Evolutionary conservation across 371 early-diverging fungal species (phyloP).

Genomic region (Basidiobolus meristosporus): DNA sequence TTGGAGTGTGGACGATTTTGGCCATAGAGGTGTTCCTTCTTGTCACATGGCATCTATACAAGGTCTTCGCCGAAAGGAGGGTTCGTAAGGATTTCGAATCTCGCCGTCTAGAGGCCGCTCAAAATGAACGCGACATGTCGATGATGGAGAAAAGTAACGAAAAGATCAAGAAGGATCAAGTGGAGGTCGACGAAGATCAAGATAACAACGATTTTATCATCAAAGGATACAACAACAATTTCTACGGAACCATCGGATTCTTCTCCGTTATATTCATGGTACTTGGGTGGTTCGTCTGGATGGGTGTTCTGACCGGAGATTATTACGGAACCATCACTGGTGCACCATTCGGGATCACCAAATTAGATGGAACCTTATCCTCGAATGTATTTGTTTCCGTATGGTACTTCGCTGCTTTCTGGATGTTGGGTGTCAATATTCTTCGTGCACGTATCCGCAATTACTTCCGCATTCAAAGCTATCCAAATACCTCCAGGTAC

Average conservation of each 20-base stretch:
- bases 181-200: too few relatives aligned
- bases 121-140: too few relatives aligned
- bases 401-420: conserved; percentile 42
- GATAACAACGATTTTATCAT: conserved; percentile 15
- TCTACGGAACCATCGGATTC: conserved; percentile 26
- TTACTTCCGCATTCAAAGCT: conserved; percentile 35
- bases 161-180: too few relatives aligned
- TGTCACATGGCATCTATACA: conserved; percentile 24
- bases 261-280: conserved; percentile 27
- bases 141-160: too few relatives aligned
- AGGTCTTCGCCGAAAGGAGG: conserved; percentile 8
- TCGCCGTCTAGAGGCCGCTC: too few relatives aligned
- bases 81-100: too few relatives aligned
- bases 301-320: conserved; percentile 44
- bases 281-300: conserved; percentile 36
- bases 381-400: conserved; percentile 38
- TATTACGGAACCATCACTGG: conserved; percentile 32
- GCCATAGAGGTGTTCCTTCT: conserved; percentile 16
- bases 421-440: conserved; percentile 31
- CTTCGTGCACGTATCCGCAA: conserved; percentile 21
- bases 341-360: conserved; percentile 17
- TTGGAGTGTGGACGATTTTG: conserved; percentile 24
- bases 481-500: conserved; percentile 19
- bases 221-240: conserved; percentile 37
- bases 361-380: conserved; percentile 25